Conservation (phyloP, 176 grass and related monocot species). For the Zoysia pacifica region DNA sequence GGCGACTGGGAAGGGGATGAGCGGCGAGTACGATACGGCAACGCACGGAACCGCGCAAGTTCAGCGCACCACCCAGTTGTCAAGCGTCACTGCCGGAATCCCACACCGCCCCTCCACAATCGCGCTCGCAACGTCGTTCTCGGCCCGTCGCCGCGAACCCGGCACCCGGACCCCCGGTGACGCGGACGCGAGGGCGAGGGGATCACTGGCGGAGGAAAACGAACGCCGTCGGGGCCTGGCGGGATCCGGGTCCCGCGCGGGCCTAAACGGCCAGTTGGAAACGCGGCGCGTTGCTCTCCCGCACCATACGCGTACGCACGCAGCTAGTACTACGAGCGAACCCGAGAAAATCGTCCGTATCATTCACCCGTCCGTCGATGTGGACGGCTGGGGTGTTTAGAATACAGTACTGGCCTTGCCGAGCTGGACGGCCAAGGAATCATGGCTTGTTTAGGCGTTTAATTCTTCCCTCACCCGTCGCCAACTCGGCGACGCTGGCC, state of each 20-base stretch:
- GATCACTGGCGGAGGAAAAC: not conserved
- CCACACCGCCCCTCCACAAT: not conserved
- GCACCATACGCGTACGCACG: not conserved
- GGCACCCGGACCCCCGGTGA: constrained; percentile 3
- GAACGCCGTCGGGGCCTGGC: not conserved
- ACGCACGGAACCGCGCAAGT: not conserved
- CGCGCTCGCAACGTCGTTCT: not conserved
- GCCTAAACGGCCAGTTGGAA: constrained; percentile 39
- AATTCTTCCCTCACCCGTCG: not conserved
- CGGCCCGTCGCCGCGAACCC: constrained; percentile 1
- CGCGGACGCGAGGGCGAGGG: constrained; percentile 17
- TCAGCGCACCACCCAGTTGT: constrained; percentile 4
- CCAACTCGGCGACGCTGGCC: constrained; percentile 14
- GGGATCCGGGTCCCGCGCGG: not conserved
- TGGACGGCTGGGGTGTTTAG: constrained; percentile 12
- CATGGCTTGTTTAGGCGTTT: not conserved
- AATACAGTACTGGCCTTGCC: not conserved
- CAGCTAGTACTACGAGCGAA: no score
- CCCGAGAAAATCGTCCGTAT: no score
- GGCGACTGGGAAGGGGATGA: not conserved
- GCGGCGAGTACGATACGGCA: not conserved
- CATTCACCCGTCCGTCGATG: not conserved
- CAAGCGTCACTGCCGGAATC: constrained; percentile 10
- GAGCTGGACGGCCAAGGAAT: constrained; percentile 35
- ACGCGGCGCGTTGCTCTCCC: constrained; percentile 25